Evolutionary conservation across 495 filamentous ascomycete species (phyloP).

Genomic region (Xylaria curta): DNA sequence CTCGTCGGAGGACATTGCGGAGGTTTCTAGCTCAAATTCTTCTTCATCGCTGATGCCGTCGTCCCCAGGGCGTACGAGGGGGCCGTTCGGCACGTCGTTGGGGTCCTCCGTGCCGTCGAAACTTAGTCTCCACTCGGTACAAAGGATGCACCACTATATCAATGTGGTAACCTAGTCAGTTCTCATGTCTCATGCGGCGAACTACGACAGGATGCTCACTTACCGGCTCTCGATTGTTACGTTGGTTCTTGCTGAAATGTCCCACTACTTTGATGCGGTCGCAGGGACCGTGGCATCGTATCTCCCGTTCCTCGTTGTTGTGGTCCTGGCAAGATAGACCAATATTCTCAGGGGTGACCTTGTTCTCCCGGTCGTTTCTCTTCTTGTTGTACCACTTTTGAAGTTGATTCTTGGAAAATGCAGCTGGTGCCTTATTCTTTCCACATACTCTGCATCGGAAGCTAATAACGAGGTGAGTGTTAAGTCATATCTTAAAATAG

Average conservation of each 20-base stretch:
- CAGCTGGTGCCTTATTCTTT: slow-evolving; percentile 43
- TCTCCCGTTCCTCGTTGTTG: slow-evolving; percentile 24
- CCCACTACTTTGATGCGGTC: slow-evolving; percentile 51
- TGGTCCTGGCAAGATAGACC: slow-evolving; percentile 41
- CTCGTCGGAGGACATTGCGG: background rate
- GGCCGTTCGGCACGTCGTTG: slow-evolving; percentile 22
- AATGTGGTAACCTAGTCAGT: slow-evolving; percentile 22
- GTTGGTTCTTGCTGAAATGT: slow-evolving; percentile 64
- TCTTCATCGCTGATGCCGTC: background rate
- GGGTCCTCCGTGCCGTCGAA: slow-evolving; percentile 30
- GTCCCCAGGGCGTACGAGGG: background rate
- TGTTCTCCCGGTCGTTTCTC: slow-evolving; percentile 22
- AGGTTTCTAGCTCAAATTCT: background rate
- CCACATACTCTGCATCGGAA: slow-evolving; percentile 58
- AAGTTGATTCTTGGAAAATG: slow-evolving; percentile 58
- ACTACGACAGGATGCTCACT: slow-evolving; percentile 32
- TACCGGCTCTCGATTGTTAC: slow-evolving; percentile 57
- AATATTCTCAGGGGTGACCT: slow-evolving; percentile 33
- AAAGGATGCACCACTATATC: slow-evolving; percentile 60
- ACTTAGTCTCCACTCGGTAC: slow-evolving; percentile 51
- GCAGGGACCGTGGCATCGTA: slow-evolving; percentile 57
- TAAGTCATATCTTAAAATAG: background rate
- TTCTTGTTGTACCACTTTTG: slow-evolving; percentile 42
- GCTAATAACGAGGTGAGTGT: slow-evolving; percentile 35
- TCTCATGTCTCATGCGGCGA: background rate